Evolutionary conservation across 495 filamentous ascomycete genomes (phyloP), one percentile per base, ranked within the genome.

Genomic region (Hyaloscypha bicolor): DNA sequence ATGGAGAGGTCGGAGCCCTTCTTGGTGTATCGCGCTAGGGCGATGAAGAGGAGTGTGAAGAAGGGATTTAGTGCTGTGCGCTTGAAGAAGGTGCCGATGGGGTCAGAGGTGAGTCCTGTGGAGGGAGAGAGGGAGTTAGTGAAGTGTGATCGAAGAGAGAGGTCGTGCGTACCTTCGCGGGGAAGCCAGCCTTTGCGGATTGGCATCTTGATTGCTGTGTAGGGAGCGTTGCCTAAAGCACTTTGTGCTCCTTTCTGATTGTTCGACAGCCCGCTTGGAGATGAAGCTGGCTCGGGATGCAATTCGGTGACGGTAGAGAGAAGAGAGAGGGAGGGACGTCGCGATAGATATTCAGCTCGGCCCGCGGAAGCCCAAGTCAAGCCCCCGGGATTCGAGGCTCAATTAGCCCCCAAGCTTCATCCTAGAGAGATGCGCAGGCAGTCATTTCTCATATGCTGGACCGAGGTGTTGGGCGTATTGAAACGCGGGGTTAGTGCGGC

Each of bases 101-200:
- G 82, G 74, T 91, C 88, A 52, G 79, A 78, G 19, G 86, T 88
- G 74, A 92, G 84, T 53, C 89, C 89, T 88, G 66, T 22, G 42
- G 57, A 35, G 57, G 25, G 25, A 25, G 31, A 58, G 53, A 61
- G 6, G 57, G 3, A 61, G 60, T 33, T 56, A 59, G 11, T 45
- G 42, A 19, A 0, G 9, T 16, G 42, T 16, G 42, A 16, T 14
- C 30, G 55, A 6, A 37, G 51, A 9, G 42, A 48, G 42, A 9
- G 32, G 32, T 33, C 22, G 37, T 25, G 9, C n/a, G n/a, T 71
- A 71, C 71, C 71, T 73, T 84, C 80, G 55, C 80, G 80, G 35
- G 80, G 80, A 42, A 84, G 75, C 63, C 79, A 70, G 67, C 80
- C 81, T 25, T 78, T 77, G 76, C 82, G 79, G 64, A 83, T 73